These are phyloP conservation scores for Rhipidocladum racemiflorum DNA, from an alignment of 176 grass and related monocot genomes.

Conservation along the genomic window DNA sequence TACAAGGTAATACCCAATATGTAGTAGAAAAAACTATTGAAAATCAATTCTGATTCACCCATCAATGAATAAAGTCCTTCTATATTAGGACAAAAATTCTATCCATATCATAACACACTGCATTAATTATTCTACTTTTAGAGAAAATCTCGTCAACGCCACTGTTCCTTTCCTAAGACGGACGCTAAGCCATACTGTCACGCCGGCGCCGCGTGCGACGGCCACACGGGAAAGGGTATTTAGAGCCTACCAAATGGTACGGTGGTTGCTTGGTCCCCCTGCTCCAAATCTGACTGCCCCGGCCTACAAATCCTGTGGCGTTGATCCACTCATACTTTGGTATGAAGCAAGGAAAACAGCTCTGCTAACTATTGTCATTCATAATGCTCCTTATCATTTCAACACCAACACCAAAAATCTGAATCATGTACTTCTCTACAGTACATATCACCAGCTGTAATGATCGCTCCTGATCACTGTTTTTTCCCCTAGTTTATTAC, in stretches of 20 bases:
- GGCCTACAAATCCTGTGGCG: background rate
- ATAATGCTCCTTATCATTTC: background rate
- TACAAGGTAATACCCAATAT: too few species aligned
- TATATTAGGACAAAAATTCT: too few species aligned
- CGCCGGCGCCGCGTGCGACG: background rate
- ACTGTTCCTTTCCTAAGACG: background rate
- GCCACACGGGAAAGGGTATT: background rate
- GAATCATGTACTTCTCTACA: background rate
- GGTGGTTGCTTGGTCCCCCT: background rate
- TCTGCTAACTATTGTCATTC: background rate
- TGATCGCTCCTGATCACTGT: background rate
- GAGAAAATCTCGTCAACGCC: background rate
- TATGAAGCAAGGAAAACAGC: conserved; percentile 34
- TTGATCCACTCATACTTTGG: conserved; percentile 9
- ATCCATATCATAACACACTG: too few species aligned
- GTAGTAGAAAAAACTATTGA: too few species aligned
- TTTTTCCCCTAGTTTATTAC: background rate
- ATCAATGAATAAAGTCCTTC: too few species aligned
- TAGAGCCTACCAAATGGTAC: conserved; percentile 1
- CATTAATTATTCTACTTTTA: background rate
- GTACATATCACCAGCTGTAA: background rate
- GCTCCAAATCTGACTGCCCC: conserved; percentile 4
- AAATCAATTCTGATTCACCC: too few species aligned
- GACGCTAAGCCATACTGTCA: background rate
- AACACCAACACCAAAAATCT: background rate